Base-by-base conservation (phyloP, 2,329 filamentous ascomycete genomes). In the Didymella glomerata region DNA sequence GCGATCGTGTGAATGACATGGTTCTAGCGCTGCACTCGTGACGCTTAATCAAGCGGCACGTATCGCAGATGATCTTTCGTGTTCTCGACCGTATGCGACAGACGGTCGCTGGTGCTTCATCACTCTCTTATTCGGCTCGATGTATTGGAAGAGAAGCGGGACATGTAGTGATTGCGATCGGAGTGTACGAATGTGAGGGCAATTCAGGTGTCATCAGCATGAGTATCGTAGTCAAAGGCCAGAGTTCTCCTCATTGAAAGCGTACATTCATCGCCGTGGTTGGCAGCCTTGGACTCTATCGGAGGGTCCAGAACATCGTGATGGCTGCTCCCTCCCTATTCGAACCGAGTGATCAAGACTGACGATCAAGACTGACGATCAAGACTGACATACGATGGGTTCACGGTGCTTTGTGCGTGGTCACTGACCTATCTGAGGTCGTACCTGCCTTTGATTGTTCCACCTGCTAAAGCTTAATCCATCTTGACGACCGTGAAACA, bases 381-480 rank as follows among this genome's bases (percentile, higher is more conserved):
- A 40, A 40, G 36, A 40, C n/a, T 11, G n/a, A 11, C 18, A 16
- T 20, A n/a, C 36, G 16, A 18, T 4, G 9, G 10, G 18, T 11
- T 40, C n/a, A 11, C 8, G 36, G 7, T 40, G 36, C 7, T 20
- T 41, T 20, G 3, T 14, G 38, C 20, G 20, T 22, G 20, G 18
- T 18, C 20, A 6, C 38, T 41, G 38, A 13, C 18, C 38, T 24
- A 41, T 13, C n/a, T 41, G 38, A 41, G 18, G 20, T 41, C 11
- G 36, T 40, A 20, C 36, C 36, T 40, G 36, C 36, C 36, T 40
- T n/a, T 20, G 4, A 41, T 47, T 48, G 36, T 50, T 36, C 34
- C 48, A 50, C 48, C 36, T 40, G 16, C 7, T 32, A 53, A 46
- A 40, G 44, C 34, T 44, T 52, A 32, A 42, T 9, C 8, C 20